Percentiles rank a stretch among this genome's conserved stretches.
phyloP scores from a whole-genome alignment of 371 early-diverging fungal species.

The Mortierella sp. region DNA sequence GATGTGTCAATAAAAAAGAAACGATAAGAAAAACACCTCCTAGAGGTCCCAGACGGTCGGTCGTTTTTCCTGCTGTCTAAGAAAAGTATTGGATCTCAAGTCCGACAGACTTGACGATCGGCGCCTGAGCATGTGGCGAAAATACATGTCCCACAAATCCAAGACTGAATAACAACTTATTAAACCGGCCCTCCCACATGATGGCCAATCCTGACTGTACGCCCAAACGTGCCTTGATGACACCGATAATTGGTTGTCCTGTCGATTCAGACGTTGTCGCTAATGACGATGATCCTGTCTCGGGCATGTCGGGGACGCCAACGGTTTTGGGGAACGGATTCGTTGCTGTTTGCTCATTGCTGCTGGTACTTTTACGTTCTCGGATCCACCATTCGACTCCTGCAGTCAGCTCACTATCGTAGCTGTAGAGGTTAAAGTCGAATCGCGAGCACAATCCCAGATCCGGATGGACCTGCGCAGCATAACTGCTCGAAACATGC shows the following conservation, averaged over 20 bases:
- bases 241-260: conserved; percentile 59
- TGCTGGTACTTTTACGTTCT: conserved; percentile 32
- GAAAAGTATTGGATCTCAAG: conserved; percentile 78
- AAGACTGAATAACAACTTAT: conserved; percentile 71
- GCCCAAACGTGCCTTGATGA: conserved; percentile 73
- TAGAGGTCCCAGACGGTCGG: background rate
- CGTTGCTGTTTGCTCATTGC: background rate
- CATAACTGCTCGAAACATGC: conserved; percentile 86
- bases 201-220: conserved; percentile 69
- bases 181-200: conserved; percentile 79
- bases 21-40: background rate
- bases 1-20: background rate
- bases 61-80: conserved; percentile 32
- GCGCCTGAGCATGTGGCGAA: conserved; percentile 46
- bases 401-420: conserved; percentile 87
- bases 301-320: conserved; percentile 31
- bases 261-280: background rate
- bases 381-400: conserved; percentile 84
- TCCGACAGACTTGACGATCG: conserved; percentile 72
- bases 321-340: conserved; percentile 42
- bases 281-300: background rate
- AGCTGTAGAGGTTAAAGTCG: conserved; percentile 91
- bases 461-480: conserved; percentile 79
- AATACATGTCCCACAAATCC: conserved; percentile 70
- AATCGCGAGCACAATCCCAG: conserved; percentile 85